Conservation (phyloP, 1,139 yeast genomes). For the Protomyces pachydermus region DNA sequence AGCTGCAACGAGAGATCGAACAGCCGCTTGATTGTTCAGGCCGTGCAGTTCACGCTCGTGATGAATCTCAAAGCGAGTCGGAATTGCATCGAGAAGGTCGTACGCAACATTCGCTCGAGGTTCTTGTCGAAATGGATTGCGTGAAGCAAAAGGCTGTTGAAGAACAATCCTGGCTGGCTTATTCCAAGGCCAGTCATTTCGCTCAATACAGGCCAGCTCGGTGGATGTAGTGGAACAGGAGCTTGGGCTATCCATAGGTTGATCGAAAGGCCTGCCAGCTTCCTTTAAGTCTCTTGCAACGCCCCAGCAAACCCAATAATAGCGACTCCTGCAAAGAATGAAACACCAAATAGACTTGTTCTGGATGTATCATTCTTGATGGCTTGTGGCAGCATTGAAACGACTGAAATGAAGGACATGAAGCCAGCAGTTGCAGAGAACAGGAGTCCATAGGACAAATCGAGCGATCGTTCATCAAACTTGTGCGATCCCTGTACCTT, state of each 20-base stretch:
- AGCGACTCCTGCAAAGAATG: conserved; percentile 20
- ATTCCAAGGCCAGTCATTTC: neutral
- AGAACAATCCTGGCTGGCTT: neutral
- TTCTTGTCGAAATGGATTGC: neutral
- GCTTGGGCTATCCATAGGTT: neutral
- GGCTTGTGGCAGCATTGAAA: conserved; percentile 26
- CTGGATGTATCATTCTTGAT: conserved; percentile 15
- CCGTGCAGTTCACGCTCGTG: neutral
- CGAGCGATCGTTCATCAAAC: conserved; percentile 1
- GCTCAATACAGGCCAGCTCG: neutral
- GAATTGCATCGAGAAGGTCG: neutral
- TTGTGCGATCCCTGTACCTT: conserved; percentile 1
- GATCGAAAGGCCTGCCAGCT: neutral
- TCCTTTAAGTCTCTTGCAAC: neutral
- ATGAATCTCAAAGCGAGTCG: neutral
- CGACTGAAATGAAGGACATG: conserved; percentile 26
- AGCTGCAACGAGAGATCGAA: neutral
- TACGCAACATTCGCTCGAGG: neutral
- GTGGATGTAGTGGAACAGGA: neutral
- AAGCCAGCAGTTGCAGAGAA: conserved; percentile 26
- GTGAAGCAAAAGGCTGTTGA: neutral
- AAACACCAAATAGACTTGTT: conserved; percentile 7
- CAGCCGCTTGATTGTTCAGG: neutral
- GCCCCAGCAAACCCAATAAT: conserved; percentile 9
- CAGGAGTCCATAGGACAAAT: conserved; percentile 34